Percentiles rank a stretch among this genome's conserved stretches.
Conservation (phyloP, 495 filamentous ascomycete genomes). For the Neurospora sp. region DNA sequence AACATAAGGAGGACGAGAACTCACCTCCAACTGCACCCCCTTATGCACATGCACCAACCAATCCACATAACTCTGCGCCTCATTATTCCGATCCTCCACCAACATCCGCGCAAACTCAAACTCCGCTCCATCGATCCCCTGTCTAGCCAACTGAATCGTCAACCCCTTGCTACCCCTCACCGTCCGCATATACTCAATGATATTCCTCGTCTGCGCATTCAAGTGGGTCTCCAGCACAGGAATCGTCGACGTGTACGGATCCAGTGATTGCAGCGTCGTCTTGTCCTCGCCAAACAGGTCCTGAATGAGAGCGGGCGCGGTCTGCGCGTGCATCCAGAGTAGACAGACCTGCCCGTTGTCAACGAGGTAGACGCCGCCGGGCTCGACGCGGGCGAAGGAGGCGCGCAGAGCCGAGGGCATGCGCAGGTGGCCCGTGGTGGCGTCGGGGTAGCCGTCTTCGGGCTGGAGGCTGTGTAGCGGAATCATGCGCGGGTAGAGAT, state of each 20-base stretch:
- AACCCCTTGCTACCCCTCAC: conserved; percentile 79
- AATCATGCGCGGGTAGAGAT: conserved; percentile 92
- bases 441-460: conserved; percentile 79
- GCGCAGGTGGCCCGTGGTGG: conserved; percentile 71
- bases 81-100: conserved; percentile 92
- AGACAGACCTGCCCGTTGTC: conserved; percentile 90
- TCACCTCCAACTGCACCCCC: conserved; percentile 77
- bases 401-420: conserved; percentile 70
- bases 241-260: conserved; percentile 64
- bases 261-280: conserved; percentile 60
- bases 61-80: conserved; percentile 95
- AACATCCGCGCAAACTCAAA: conserved; percentile 89
- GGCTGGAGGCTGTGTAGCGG: conserved; percentile 81
- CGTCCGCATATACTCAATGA: conserved; percentile 74
- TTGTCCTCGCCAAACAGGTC: conserved; percentile 83
- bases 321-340: conserved; percentile 82
- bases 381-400: conserved; percentile 83
- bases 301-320: conserved; percentile 64
- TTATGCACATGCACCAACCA: conserved; percentile 96
- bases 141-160: conserved; percentile 81
- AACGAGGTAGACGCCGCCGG: conserved; percentile 93
- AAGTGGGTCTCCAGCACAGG: conserved; percentile 84
- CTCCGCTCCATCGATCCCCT: conserved; percentile 90
- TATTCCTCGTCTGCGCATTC: conserved; percentile 88
- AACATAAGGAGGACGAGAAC: neutral